phyloP scores from a whole-genome alignment of 768 basidiomycete species.

The Tylopilus subfusipes region DNA sequence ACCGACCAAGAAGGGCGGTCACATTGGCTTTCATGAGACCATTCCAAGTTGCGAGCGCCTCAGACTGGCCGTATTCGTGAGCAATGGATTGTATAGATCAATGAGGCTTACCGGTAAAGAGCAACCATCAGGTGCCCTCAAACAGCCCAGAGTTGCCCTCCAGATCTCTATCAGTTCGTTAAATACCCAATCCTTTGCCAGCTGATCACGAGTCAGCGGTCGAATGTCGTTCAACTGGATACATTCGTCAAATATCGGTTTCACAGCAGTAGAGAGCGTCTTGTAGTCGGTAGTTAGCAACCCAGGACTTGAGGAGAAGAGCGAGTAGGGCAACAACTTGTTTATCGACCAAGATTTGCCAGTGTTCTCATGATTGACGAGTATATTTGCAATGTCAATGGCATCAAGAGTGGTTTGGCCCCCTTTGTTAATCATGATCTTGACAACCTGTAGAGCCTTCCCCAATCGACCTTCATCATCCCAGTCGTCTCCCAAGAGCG shows the following conservation, averaged over 20 bases:
- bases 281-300: slow-evolving; percentile 52
- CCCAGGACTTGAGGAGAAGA: slow-evolving; percentile 58
- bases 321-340: slow-evolving; percentile 46
- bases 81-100: background rate
- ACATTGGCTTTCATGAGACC: slow-evolving; percentile 52
- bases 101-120: slow-evolving; percentile 47
- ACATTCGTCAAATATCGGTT: slow-evolving; percentile 52
- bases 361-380: slow-evolving; percentile 35
- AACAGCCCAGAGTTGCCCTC: slow-evolving; percentile 42
- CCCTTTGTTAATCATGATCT: slow-evolving; percentile 54
- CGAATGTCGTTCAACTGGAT: slow-evolving; percentile 53
- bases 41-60: slow-evolving; percentile 55
- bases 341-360: slow-evolving; percentile 43
- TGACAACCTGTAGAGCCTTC: slow-evolving; percentile 48
- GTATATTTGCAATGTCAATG: slow-evolving; percentile 44
- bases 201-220: slow-evolving; percentile 54
- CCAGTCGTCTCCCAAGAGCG: slow-evolving; percentile 42
- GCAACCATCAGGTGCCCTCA: slow-evolving; percentile 45
- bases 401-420: slow-evolving; percentile 52
- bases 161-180: slow-evolving; percentile 51
- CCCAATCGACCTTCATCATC: slow-evolving; percentile 41
- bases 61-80: slow-evolving; percentile 31
- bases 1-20: slow-evolving; percentile 52
- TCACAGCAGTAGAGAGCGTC: slow-evolving; percentile 44
- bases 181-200: slow-evolving; percentile 51